Percentiles rank a stretch among this genome's conserved stretches.
These are phyloP conservation scores for Stenocarpella maydis DNA, from an alignment of 2,329 filamentous ascomycete species.

Conservation along the genomic window DNA sequence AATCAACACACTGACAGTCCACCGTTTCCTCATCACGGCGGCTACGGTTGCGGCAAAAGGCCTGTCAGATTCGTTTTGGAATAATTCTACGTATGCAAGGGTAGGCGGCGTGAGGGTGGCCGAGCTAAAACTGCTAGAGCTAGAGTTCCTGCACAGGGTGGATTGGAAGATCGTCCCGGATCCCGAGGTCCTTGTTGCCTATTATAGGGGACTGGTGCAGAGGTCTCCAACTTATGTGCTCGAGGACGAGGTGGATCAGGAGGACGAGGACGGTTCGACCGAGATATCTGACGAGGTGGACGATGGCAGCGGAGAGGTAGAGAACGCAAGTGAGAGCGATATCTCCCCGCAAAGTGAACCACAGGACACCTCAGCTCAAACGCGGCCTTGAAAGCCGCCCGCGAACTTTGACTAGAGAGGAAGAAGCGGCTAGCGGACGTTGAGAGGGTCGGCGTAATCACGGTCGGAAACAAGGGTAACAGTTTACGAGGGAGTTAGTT, in stretches of 20 bases:
- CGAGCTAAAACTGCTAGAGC: conserved; percentile 88
- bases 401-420: neutral
- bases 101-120: conserved; percentile 91
- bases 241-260: conserved; percentile 43
- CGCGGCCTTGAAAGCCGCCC: conserved; percentile 11
- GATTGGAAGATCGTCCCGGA: conserved; percentile 98
- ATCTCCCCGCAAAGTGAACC: conserved; percentile 14
- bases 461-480: neutral
- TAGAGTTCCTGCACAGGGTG: conserved; percentile 91
- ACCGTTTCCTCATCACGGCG: conserved; percentile 95
- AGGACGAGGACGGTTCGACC: conserved; percentile 45
- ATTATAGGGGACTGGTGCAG: conserved; percentile 87
- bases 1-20: conserved; percentile 94
- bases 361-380: neutral
- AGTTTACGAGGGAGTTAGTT: neutral
- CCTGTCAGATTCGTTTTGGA: conserved; percentile 97
- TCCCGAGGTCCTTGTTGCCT: conserved; percentile 90
- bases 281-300: conserved; percentile 46
- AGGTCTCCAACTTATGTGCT: conserved; percentile 65
- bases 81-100: conserved; percentile 93
- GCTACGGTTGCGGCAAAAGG: conserved; percentile 97
- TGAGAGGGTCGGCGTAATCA: conserved; percentile 5
- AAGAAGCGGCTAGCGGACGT: neutral
- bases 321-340: conserved; percentile 35
- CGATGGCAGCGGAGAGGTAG: conserved; percentile 43